Evolutionary conservation across 2,329 filamentous ascomycete species (phyloP).

Genomic region (Curvularia eragrostidis): DNA sequence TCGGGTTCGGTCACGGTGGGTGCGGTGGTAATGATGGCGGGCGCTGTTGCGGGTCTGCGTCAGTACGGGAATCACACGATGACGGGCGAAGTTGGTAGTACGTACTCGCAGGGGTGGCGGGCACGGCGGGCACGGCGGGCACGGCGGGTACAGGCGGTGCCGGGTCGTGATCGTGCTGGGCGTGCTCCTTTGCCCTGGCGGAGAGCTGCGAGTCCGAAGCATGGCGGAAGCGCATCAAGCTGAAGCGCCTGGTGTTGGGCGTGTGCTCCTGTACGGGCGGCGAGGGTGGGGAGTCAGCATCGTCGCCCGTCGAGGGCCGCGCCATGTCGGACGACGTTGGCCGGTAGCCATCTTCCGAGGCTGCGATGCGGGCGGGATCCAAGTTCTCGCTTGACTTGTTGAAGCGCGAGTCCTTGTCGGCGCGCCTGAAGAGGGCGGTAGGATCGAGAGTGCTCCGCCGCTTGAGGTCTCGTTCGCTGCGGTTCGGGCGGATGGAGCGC

Average conservation of each 20-base stretch:
- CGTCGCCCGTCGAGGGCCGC: constrained; percentile 24
- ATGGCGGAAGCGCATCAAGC: constrained; percentile 83
- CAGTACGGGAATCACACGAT: constrained; percentile 27
- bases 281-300: constrained; percentile 34
- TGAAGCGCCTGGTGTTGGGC: constrained; percentile 61
- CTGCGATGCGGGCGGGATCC: constrained; percentile 34
- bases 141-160: constrained; percentile 45
- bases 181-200: constrained; percentile 73
- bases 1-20: constrained; percentile 66
- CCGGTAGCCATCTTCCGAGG: constrained; percentile 46
- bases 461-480: constrained; percentile 52
- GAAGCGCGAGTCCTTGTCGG: constrained; percentile 35
- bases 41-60: constrained; percentile 48
- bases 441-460: constrained; percentile 55
- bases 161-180: constrained; percentile 15
- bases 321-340: constrained; percentile 35
- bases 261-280: constrained; percentile 45
- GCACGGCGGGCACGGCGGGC: constrained; percentile 51
- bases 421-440: constrained; percentile 45
- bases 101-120: constrained; percentile 36
- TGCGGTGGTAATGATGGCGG: constrained; percentile 87
- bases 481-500: constrained; percentile 47
- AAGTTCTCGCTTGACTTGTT: constrained; percentile 38
- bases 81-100: constrained; percentile 6
- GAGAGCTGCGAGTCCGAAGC: constrained; percentile 92